Evolutionary conservation across 2,329 filamentous ascomycete species (phyloP), one percentile per base, ranked within the genome.

Genomic region (Mycosphaerella arachidis): DNA sequence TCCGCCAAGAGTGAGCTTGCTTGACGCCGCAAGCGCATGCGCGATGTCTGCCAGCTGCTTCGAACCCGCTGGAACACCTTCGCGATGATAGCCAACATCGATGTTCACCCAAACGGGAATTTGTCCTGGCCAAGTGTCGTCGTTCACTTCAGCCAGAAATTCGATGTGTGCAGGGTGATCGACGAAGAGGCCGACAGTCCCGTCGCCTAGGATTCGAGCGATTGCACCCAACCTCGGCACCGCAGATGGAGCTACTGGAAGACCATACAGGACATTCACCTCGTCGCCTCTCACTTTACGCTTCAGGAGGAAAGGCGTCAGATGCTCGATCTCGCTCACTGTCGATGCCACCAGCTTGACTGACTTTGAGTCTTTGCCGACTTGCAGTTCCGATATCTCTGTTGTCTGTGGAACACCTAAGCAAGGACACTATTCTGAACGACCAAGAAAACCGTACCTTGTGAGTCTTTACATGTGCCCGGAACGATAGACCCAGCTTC

Each of bases 381-480:
- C 84, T 81, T 92, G 89, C 27, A 91, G 74, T 55, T 80, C 79
- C 1, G 87, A 82, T 53, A 90, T 74, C 72, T 91, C 84, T 6
- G 78, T 76, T 0, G 89, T 91, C 86, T 89, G 40, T 16, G 48
- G 20, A 48, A 53, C 45, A 29, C 4, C 29, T 53, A 33, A 48
- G 20, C 48, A 24, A 29, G 12, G 12, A 48, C 29, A 57, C 9
- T 48, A 8, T 24, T 1, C 29, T 6, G 18, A 33, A 45, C 27
- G 27, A 45, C 18, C 31, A 30, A 10, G n/a, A 5, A 33, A 5
- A 20, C 20, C 50, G 24, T 74, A 87, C 88, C 78, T 94, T 94
- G 73, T 94, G 90, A 24, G 89, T 92, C 76, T 94, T 94, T 61
- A 93, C 85, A 72, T 94, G 90, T 1, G 88, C 86, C 60, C 90